Base-by-base conservation (phyloP, 108 stramenopile genomes). In the Nitzschia sp. region DNA sequence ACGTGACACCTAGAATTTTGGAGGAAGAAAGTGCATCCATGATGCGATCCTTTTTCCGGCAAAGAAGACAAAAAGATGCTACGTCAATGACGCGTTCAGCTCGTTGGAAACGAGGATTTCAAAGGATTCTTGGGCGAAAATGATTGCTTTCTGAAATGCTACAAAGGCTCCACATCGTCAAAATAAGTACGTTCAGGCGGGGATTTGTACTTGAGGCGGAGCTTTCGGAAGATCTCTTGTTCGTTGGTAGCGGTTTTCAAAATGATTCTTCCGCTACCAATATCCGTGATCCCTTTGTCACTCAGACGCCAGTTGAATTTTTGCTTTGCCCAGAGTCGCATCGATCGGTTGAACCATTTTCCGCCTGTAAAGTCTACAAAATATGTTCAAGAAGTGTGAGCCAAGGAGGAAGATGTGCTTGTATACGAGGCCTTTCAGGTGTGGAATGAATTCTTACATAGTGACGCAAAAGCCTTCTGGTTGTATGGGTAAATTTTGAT, bases 11-110 rank as follows among this genome's bases (percentile, higher is more conserved):
- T 23, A 92, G 89, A 15, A 85, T 96, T 0, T 46, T 57, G 45
- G 72, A 51, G 30, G 75, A 86, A 6, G 84, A 93, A 55, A 84
- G 85, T 64, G 83, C 81, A 9, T 72, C 53, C 17, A 59, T 96
- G 55, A 35, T 96, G 78, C 75, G 77, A 64, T 35, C 59, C 17
- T 96, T 96, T 91, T 96, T 80, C 86, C 88, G 19, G 63, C 73
- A 59, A 82, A 70, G 62, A 77, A 73, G 67, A 72, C 54, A 45
- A 58, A 59, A 59, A 67, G 56, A 53, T 15, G 21, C 4, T 9
- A 9, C 49, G 4, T 19, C 49, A 51, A 8, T 19, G n/a, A 4
- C 11, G n/a, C 13, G 21, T 5, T 51, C 49, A 19, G 49, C 19
- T 19, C 21, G 11, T 17, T 51, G n/a, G 8, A 21, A 23, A 19